phyloP scores from a whole-genome alignment of 805 yeast species.

The Dipodascus albidus region DNA sequence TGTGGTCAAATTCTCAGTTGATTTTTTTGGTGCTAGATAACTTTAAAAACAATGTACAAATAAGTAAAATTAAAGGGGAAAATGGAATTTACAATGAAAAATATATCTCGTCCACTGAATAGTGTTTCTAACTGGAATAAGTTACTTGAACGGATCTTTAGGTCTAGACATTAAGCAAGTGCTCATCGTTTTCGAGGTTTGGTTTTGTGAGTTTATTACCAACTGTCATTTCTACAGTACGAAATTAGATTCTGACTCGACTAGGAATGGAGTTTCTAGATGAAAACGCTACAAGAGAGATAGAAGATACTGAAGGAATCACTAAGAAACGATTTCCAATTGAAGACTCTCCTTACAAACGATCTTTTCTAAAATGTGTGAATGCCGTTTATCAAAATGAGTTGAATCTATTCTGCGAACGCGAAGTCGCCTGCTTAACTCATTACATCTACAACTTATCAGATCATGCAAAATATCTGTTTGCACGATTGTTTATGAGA shows the following conservation, averaged over 20 bases:
- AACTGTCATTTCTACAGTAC: too few species aligned
- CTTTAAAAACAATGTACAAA: too few species aligned
- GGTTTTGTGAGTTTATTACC: too few species aligned
- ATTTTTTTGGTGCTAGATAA: too few species aligned
- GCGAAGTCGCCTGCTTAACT: background rate
- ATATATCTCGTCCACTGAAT: background rate
- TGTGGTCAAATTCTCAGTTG: background rate
- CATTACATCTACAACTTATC: background rate
- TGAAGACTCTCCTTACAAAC: background rate
- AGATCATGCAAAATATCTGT: background rate
- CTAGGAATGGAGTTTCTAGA: background rate
- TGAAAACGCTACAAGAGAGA: background rate
- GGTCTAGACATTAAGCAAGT: too few species aligned
- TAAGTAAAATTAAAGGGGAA: too few species aligned
- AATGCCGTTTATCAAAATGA: background rate
- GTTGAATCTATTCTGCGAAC: background rate
- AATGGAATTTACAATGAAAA: too few species aligned
- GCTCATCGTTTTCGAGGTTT: too few species aligned
- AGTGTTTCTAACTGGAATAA: background rate
- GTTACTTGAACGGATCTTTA: too few species aligned
- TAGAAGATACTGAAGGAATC: background rate
- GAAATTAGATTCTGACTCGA: background rate
- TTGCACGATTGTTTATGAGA: slow-evolving; percentile 1
- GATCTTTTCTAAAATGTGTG: background rate
- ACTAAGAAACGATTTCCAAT: background rate